Evolutionary conservation across 148 eudicot genomes (phyloP).

Genomic region (Rhododendron molle): DNA sequence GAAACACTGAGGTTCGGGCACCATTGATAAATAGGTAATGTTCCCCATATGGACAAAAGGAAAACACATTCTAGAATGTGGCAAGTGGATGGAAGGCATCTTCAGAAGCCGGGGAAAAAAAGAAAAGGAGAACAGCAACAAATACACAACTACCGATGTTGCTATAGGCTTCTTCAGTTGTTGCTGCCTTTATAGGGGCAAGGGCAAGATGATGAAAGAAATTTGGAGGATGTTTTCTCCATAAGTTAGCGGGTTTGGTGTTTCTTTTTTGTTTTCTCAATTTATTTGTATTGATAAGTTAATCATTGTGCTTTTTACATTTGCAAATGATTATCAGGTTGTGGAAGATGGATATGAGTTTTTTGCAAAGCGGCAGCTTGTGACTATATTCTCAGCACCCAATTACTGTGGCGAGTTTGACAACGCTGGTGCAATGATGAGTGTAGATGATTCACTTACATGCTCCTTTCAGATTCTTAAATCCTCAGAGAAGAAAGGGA

Average conservation of each 20-base stretch:
- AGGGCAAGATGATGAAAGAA: background rate
- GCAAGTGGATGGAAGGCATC: background rate
- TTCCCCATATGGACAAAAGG: background rate
- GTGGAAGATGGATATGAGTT: conserved; percentile 83
- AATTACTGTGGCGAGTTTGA: conserved; percentile 84
- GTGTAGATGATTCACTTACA: conserved; percentile 72
- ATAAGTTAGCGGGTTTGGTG: background rate
- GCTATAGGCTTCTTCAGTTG: background rate
- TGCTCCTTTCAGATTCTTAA: conserved; percentile 75
- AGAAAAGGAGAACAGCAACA: background rate
- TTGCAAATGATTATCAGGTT: conserved; percentile 34
- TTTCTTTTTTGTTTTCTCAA: background rate
- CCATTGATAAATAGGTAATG: background rate
- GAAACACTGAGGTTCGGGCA: background rate
- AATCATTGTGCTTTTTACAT: background rate
- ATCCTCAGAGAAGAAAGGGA: conserved; percentile 67
- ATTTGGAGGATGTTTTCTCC: background rate
- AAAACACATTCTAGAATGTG: background rate
- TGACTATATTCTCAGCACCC: conserved; percentile 74
- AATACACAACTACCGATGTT: background rate
- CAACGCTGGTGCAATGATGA: conserved; percentile 84
- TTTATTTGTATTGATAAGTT: background rate
- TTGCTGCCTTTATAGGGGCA: background rate
- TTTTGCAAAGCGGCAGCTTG: conserved; percentile 68
- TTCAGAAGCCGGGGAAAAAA: background rate